These are phyloP conservation scores for Rhipidocladum racemiflorum DNA, from an alignment of 176 grass and related monocot species.

Conservation along the genomic window DNA sequence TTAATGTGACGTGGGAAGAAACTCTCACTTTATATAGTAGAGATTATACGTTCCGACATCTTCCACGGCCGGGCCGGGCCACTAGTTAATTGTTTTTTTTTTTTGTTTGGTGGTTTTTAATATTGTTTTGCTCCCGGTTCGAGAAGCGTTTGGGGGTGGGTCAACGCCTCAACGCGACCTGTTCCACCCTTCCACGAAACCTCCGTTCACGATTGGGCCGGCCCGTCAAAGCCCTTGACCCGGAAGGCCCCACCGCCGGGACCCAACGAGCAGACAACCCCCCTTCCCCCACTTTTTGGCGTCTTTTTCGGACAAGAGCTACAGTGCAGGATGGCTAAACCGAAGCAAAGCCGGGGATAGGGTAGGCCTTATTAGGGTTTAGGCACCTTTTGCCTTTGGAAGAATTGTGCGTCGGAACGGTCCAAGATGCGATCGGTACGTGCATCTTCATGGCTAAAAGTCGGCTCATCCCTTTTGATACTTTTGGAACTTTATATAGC, in stretches of 20 bases:
- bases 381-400: not conserved
- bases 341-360: not conserved
- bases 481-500: not conserved
- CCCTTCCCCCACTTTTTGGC: not conserved
- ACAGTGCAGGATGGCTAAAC: not conserved
- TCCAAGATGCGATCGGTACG: not conserved
- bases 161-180: constrained; percentile 32
- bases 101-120: not conserved
- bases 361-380: not conserved
- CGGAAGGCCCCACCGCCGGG: not conserved
- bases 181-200: constrained; percentile 28
- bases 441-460: not conserved
- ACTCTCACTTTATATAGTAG: too few species aligned
- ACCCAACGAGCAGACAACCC: not conserved
- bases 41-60: not conserved
- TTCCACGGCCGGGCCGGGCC: not conserved
- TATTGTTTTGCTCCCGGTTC: not conserved
- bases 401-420: not conserved
- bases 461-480: not conserved
- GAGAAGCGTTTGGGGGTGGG: not conserved
- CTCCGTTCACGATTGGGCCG: constrained; percentile 47
- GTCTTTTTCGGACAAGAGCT: constrained; percentile 5
- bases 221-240: constrained; percentile 57
- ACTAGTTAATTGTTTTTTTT: not conserved
- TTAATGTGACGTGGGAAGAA: too few species aligned